Conservation (phyloP, 768 basidiomycete genomes). For the Saitozyma podzolica region DNA sequence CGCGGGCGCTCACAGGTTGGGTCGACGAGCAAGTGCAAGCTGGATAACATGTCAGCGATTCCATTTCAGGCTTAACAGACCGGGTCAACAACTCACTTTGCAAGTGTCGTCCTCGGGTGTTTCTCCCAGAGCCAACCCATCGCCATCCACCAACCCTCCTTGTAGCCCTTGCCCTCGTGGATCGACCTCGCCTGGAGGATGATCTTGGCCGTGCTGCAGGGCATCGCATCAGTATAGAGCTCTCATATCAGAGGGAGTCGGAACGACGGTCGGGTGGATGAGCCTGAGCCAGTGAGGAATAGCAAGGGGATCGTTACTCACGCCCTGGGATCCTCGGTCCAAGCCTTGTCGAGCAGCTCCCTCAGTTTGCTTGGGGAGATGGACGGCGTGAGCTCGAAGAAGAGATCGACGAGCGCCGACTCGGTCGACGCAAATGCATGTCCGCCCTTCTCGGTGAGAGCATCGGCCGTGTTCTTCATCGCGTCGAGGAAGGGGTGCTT, state of each 20-base stretch:
- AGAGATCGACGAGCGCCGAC: slow-evolving; percentile 27
- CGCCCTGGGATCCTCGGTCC: slow-evolving; percentile 60
- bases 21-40: slow-evolving; percentile 59
- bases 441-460: slow-evolving; percentile 27
- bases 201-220: slow-evolving; percentile 60
- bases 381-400: slow-evolving; percentile 23
- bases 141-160: slow-evolving; percentile 62
- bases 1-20: slow-evolving; percentile 54
- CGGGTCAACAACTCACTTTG: slow-evolving; percentile 52
- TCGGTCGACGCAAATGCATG: slow-evolving; percentile 9
- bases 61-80: neutral
- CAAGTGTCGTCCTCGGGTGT: slow-evolving; percentile 69
- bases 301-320: slow-evolving; percentile 6
- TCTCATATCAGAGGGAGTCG: neutral
- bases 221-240: neutral
- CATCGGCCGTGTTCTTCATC: slow-evolving; percentile 13
- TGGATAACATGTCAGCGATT: slow-evolving; percentile 4
- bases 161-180: slow-evolving; percentile 64
- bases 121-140: slow-evolving; percentile 70
- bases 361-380: slow-evolving; percentile 5
- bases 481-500: slow-evolving; percentile 20
- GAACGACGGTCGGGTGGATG: neutral
- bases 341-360: slow-evolving; percentile 57
- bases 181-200: slow-evolving; percentile 72
- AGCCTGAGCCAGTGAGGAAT: too few relatives aligned